Base-by-base conservation (phyloP, 2,329 filamentous ascomycete species). In the Diplocarpon mali region DNA sequence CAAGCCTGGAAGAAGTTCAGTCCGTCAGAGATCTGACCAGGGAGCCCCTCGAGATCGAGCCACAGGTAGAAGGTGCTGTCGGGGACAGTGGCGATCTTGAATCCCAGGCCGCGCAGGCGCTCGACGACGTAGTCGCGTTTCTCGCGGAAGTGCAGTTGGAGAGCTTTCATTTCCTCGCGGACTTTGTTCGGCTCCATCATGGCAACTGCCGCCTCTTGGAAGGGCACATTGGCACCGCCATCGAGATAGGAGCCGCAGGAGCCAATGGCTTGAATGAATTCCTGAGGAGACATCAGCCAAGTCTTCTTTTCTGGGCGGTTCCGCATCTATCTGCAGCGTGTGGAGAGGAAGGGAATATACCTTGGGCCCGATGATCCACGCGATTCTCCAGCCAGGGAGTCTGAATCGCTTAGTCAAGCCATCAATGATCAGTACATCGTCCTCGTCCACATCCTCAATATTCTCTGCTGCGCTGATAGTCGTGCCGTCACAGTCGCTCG, bases 1-100 rank as follows among this genome's bases (percentile, higher is more conserved):
- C 92, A 92, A 27, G 88, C 88, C 63, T 92, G 80, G 78, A 96
- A 95, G 75, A 96, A 96, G 69, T 94, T 95, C 59, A 96, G 70
- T 8, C 90, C 90, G 62, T 96, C 90, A 48, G 84, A 82, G 63
- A 96, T 94, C 50, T 80, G 76, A n/a, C 75, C 74, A 0, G 90
- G 85, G 2, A 92, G 70, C 38, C 74, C 72, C 64, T 71, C 80
- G 56, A 76, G 79, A 67, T 73, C 77, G 16, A 84, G 68, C 80
- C 82, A 95, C 56, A 95, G 77, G 70, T 96, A 96, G 65, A 96
- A 96, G 1, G 90, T 96, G 50, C 83, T 85, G 65, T 95, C 85
- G 1, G 90, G 90, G 47, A 88, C 77, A 60, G 84, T 82, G 63
- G 82, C 80, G 63, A 94, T 83, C 56, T 75, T 71, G 71, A 96